Percentiles rank a stretch among this genome's conserved stretches.
These are phyloP conservation scores for Cystofilobasidium bisporidii DNA, from an alignment of 768 basidiomycete genomes.

Conservation along the genomic window DNA sequence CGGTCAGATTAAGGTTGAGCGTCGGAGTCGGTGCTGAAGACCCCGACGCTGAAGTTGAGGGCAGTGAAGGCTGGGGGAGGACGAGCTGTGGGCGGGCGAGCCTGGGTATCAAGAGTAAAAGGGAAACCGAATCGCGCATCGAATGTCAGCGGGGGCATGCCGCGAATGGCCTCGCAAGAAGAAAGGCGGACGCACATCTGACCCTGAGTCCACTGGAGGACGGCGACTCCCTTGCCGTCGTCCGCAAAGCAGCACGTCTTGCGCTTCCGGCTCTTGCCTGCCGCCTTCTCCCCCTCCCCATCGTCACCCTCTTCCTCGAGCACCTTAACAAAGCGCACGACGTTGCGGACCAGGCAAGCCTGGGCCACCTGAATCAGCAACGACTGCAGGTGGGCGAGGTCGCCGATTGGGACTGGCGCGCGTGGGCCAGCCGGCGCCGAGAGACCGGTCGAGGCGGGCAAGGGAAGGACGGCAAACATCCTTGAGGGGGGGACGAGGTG, in stretches of 20 bases:
- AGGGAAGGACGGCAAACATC: conserved; percentile 2
- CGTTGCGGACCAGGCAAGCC: not conserved
- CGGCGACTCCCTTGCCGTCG: not conserved
- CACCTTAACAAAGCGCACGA: not conserved
- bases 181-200: not conserved
- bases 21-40: no score
- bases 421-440: not conserved
- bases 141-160: no score
- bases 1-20: no score
- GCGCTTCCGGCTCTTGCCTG: not conserved
- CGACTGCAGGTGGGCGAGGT: not conserved
- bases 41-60: no score
- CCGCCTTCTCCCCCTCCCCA: not conserved
- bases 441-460: not conserved
- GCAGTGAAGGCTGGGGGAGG: no score
- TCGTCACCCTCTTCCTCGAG: not conserved
- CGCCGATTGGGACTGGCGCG: conserved; percentile 1
- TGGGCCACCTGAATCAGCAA: not conserved
- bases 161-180: not conserved
- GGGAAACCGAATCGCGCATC: no score
- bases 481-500: conserved; percentile 3
- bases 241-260: conserved; percentile 6
- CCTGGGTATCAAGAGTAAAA: no score
- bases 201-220: conserved; percentile 10
- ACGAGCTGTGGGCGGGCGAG: no score